Conservation (phyloP, 495 filamentous ascomycete species). For the Arthonia radiata region DNA sequence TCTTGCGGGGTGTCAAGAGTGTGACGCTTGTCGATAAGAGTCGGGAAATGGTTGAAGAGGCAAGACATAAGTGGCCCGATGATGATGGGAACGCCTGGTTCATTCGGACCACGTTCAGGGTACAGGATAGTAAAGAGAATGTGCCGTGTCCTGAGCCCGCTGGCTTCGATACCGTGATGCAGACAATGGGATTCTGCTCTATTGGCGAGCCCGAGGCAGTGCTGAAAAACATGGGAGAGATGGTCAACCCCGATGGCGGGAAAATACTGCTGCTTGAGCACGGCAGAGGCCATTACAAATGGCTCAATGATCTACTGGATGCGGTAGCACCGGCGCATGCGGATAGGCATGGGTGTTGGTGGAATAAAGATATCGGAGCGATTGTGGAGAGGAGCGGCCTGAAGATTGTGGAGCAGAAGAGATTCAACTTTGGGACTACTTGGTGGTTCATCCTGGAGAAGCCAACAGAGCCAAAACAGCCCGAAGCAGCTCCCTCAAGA, state of each 20-base stretch:
- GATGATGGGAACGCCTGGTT: slow-evolving; percentile 8
- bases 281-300: slow-evolving; percentile 49
- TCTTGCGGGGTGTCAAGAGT: slow-evolving; percentile 15
- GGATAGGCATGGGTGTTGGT: slow-evolving; percentile 78
- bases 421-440: slow-evolving; percentile 55
- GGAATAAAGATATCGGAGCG: slow-evolving; percentile 71
- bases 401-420: slow-evolving; percentile 43
- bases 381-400: slow-evolving; percentile 62
- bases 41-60: slow-evolving; percentile 34
- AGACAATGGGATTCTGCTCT: slow-evolving; percentile 85
- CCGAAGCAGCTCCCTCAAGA: too few species aligned
- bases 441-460: slow-evolving; percentile 38
- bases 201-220: slow-evolving; percentile 47
- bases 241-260: slow-evolving; percentile 26
- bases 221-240: slow-evolving; percentile 30
- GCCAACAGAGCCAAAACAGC: too few species aligned
- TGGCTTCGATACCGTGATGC: slow-evolving; percentile 65
- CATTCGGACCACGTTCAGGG: slow-evolving; percentile 22
- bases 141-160: slow-evolving; percentile 8
- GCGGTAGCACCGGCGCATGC: slow-evolving; percentile 54
- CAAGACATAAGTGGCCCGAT: slow-evolving; percentile 34
- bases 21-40: slow-evolving; percentile 42
- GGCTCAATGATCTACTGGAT: slow-evolving; percentile 62
- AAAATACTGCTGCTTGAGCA: slow-evolving; percentile 78
- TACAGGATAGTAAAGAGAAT: slow-evolving; percentile 13